Conservation (phyloP, 2,329 filamentous ascomycete species). For the Tolypocladium inflatum region DNA sequence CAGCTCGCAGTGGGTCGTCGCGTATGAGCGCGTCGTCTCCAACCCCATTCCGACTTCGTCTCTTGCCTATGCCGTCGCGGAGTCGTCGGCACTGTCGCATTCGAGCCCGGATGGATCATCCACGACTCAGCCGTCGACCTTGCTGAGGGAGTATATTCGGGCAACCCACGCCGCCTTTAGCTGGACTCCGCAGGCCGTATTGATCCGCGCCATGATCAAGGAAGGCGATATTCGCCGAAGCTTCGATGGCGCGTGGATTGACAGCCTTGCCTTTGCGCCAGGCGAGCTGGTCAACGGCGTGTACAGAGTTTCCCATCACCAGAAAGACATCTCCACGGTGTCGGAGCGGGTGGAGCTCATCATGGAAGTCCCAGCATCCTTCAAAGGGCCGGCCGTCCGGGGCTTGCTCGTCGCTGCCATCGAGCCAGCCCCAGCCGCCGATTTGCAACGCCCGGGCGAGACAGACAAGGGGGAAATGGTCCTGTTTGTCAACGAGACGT, state of each 20-base stretch:
- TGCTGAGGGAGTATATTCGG: constrained; percentile 17
- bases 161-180: constrained; percentile 20
- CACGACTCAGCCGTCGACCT: constrained; percentile 4
- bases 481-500: constrained; percentile 27
- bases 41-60: constrained; percentile 8
- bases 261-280: constrained; percentile 9
- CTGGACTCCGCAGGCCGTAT: constrained; percentile 20
- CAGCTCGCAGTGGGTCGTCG: constrained; percentile 14
- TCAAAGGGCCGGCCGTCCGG: constrained; percentile 11
- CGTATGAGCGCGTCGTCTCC: constrained; percentile 18
- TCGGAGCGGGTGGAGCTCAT: constrained; percentile 19
- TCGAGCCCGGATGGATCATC: background rate
- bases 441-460: background rate
- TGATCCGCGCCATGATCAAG: constrained; percentile 14
- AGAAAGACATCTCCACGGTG: background rate
- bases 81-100: constrained; percentile 9
- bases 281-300: constrained; percentile 22
- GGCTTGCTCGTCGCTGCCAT: constrained; percentile 16
- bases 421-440: background rate
- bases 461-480: constrained; percentile 3
- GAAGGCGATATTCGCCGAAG: constrained; percentile 10
- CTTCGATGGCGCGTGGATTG: constrained; percentile 15
- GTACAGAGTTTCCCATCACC: constrained; percentile 17
- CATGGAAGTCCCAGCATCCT: constrained; percentile 14
- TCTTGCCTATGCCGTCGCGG: background rate